phyloP scores from a whole-genome alignment of 2,329 filamentous ascomycete genomes.

The Sporothrix variecibatus region DNA sequence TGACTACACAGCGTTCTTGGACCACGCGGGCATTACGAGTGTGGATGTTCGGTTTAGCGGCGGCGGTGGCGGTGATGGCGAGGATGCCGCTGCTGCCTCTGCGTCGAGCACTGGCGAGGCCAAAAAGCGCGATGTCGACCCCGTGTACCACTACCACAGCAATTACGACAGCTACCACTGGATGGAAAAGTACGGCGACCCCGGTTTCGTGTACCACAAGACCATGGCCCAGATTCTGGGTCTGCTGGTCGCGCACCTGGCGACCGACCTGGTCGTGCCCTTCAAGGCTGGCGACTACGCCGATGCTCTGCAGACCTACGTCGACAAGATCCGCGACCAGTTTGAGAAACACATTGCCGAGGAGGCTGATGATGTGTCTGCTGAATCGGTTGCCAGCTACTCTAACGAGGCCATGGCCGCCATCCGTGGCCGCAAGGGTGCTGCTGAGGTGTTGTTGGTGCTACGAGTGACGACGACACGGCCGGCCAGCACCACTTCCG shows the following conservation, averaged over 20 bases:
- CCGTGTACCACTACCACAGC: slow-evolving; percentile 79
- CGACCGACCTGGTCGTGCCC: slow-evolving; percentile 62
- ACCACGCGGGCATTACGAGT: slow-evolving; percentile 67
- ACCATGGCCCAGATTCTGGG: slow-evolving; percentile 67
- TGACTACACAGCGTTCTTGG: slow-evolving; percentile 75
- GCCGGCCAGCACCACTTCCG: slow-evolving; percentile 29
- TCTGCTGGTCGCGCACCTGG: slow-evolving; percentile 61
- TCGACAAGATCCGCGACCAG: slow-evolving; percentile 54
- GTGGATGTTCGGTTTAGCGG: slow-evolving; percentile 63
- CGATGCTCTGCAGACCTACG: slow-evolving; percentile 53
- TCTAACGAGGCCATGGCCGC: slow-evolving; percentile 30
- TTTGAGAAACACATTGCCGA: slow-evolving; percentile 38
- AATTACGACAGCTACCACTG: slow-evolving; percentile 88
- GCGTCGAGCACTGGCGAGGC: not conserved
- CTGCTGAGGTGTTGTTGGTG: not conserved
- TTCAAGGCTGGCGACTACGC: slow-evolving; percentile 68
- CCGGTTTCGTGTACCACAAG: slow-evolving; percentile 65
- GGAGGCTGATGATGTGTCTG: not conserved
- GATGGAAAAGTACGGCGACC: slow-evolving; percentile 82
- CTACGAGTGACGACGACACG: not conserved
- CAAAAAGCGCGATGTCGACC: slow-evolving; percentile 36
- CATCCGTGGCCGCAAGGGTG: slow-evolving; percentile 31
- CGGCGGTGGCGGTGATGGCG: slow-evolving; percentile 33
- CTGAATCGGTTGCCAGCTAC: not conserved
- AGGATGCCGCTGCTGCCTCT: slow-evolving; percentile 1